Base-by-base conservation (phyloP, 805 yeast species). In the Teunomyces tritomae region DNA sequence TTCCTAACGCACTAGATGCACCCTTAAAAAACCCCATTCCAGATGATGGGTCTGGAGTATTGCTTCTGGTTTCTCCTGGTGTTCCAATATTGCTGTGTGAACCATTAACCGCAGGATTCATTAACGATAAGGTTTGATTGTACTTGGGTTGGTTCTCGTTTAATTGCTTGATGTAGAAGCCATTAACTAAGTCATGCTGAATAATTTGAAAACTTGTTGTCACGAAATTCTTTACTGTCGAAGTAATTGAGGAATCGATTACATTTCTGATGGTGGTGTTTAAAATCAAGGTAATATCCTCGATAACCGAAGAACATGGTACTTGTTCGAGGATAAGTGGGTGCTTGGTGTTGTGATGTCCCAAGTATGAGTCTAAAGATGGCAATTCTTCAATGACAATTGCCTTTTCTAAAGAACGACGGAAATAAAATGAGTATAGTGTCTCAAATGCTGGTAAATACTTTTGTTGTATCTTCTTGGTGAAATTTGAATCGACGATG, bases 261-360 rank as follows among this genome's bases (percentile, higher is more conserved):
- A 83, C 74, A 49, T 84, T 85, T 20, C 82, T 69, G 30, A 90
- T 63, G 13, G 87, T 76, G 32, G 83, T 80, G 57, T 88, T 86
- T 39, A 91, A 68, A 7, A 90, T 81, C 56, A 89, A 73, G 26
- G 89, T 78, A 29, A 88, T 70, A 62, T 94, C 99, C 57, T 94
- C 99, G 20, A 91, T 82, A 17, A 89, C 83, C 0, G 97, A 89
- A 0, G 95, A 82, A 4, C 86, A 80, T 2, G 91, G 92, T 4
- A 84, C 73, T 28, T 77, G 83, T 35, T 79, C 83, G n/a, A 30
- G 26, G 6, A 17, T 39, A 6, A 27, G 35, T 2, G 3, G 7
- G n/a, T 17, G 14, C 24, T 40, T 24, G 9, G 10, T 10, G 8
- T 29, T 35, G 8, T 30, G 35, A 3, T 24, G 27, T 7, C 27